phyloP scores from a whole-genome alignment of 805 yeast species.

The Nakazawaea ishiwadae region DNA sequence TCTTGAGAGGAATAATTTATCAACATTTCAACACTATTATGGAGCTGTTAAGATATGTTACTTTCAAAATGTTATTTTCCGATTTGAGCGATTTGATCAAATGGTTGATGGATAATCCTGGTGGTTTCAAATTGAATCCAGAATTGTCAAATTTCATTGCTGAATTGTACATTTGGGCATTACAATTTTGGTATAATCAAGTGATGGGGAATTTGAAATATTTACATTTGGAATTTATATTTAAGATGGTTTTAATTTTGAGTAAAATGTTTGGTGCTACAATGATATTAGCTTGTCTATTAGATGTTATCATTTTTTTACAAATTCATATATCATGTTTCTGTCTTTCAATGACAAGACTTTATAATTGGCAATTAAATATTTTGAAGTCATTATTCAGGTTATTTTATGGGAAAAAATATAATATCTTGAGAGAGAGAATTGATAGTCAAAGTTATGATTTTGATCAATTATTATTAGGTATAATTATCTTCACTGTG shows the following conservation, averaged over 20 bases:
- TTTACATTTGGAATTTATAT: constrained; percentile 8
- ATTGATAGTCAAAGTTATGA: constrained; percentile 83
- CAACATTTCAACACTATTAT: constrained; percentile 28
- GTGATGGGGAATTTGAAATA: constrained; percentile 16
- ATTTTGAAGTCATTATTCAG: constrained; percentile 71
- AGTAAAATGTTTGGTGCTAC: constrained; percentile 52
- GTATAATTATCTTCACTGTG: constrained; percentile 83
- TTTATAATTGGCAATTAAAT: constrained; percentile 71
- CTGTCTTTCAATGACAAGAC: constrained; percentile 71
- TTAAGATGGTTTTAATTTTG: constrained; percentile 3
- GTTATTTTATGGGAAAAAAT: constrained; percentile 84
- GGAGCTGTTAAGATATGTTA: constrained; percentile 14
- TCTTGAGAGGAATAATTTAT: constrained; percentile 44
- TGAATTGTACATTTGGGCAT: constrained; percentile 80
- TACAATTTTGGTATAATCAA: constrained; percentile 53
- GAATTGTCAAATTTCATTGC: constrained; percentile 85
- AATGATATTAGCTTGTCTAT: constrained; percentile 56
- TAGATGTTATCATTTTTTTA: constrained; percentile 59
- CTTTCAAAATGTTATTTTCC: constrained; percentile 28
- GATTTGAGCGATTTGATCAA: constrained; percentile 41
- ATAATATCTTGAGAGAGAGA: constrained; percentile 77
- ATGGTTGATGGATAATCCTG: constrained; percentile 88
- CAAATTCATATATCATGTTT: constrained; percentile 75
- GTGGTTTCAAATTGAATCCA: constrained; percentile 86
- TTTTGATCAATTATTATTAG: constrained; percentile 80